Evolutionary conservation across 352 stramenopile genomes (phyloP), one percentile per base, ranked within the genome.

Genomic region (Thraustochytrium aureum): DNA sequence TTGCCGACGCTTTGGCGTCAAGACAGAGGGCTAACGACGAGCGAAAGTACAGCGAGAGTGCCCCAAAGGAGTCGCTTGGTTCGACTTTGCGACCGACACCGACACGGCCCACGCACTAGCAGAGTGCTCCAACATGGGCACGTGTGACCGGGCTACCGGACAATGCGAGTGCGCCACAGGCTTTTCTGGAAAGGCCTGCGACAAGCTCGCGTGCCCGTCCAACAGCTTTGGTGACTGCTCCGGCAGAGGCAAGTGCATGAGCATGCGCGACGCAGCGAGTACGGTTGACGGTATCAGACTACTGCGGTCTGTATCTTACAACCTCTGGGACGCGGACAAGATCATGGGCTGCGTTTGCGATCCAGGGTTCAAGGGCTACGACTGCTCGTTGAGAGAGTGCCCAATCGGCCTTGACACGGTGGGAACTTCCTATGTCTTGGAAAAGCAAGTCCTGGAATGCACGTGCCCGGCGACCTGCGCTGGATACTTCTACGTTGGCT

Each of bases 261-360:
- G 85, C 1, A 93, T 96, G 84, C 85, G 91, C 72, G 85, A 93
- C 50, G 88, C 89, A 1, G 61, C 52, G 6, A 32, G 54, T 3
- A 35, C n/a, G 6, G 32, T 61, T 22, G 67, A 84, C 30, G 82
- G 85, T 54, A 39, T 3, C 0, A 75, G 56, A 32, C 41, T 72
- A 22, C 56, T 72, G 20, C 33, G 30, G 37, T 90, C 87, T 61
- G 42, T 81, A 5, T 94, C 93, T 81, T 66, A 72, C 3, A 89
- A 86, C 75, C 89, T 88, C 62, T 90, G 87, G 87, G 87, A 90
- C 61, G 75, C 14, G 2, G 83, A 88, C 35, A 64, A 87, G n/a
- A 90, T 96, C 22, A 91, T 91, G 62, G 92, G 91, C 1, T 97
- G 93, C 84, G 85, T 90, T 20, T 97, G 93, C 76, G 88, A 92